phyloP scores from a whole-genome alignment of 2,329 filamentous ascomycete genomes.

The Fonsecaea multimorphosa region DNA sequence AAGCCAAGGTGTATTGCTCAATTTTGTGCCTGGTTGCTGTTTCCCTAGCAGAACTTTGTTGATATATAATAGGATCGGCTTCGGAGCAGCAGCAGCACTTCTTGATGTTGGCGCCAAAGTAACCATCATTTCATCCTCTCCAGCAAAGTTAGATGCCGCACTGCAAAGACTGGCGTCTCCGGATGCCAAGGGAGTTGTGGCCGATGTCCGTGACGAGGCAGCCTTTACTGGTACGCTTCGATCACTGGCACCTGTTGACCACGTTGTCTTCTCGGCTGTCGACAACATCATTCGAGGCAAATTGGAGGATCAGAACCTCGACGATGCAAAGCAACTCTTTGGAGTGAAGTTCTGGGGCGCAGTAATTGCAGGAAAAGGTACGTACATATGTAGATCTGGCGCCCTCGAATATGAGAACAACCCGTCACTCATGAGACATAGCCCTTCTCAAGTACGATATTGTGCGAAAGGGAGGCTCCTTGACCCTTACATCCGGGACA shows the following conservation, averaged over 20 bases:
- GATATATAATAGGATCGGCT: conserved; percentile 50
- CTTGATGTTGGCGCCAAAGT: conserved; percentile 63
- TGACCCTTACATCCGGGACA: conserved; percentile 63
- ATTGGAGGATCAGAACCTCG: conserved; percentile 28
- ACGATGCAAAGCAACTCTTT: conserved; percentile 32
- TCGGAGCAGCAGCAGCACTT: conserved; percentile 63
- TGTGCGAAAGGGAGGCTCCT: conserved; percentile 31
- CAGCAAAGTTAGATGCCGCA: conserved; percentile 55
- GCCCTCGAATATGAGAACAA: background rate
- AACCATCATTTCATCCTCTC: conserved; percentile 64
- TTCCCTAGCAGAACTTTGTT: background rate
- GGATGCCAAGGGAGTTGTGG: conserved; percentile 29
- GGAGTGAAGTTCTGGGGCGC: conserved; percentile 37
- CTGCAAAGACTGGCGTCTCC: conserved; percentile 50
- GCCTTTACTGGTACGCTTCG: conserved; percentile 22
- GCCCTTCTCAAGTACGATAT: conserved; percentile 31
- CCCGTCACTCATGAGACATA: background rate
- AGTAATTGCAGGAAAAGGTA: conserved; percentile 30
- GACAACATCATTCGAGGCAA: conserved; percentile 43
- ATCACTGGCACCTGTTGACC: conserved; percentile 52
- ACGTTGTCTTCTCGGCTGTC: conserved; percentile 64
- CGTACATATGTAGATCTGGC: background rate
- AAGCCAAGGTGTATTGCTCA: background rate
- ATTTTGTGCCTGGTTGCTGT: background rate
- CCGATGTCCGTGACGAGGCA: conserved; percentile 32